Base-by-base conservation (phyloP, 1,284 basidiomycete genomes). In the Flammula alnicola region DNA sequence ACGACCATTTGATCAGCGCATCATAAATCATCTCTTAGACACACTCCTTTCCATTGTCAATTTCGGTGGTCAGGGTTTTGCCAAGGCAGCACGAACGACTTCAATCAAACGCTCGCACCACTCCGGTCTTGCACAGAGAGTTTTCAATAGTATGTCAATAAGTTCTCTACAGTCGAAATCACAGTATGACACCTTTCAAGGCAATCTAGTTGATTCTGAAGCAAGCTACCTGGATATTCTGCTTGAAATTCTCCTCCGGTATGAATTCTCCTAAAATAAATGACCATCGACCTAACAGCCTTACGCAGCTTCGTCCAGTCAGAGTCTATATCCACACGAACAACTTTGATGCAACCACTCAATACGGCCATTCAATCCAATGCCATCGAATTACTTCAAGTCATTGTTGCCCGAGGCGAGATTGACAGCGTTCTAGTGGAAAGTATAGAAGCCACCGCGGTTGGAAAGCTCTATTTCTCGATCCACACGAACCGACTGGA, bases 41-140 rank as follows among this genome's bases (percentile, higher is more conserved):
- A 83, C 83, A n/a, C 66, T 98, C 3, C 72, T 90, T 2, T 84
- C 87, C 0, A 76, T 98, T 3, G 82, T 91, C 36, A 81, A 84
- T 19, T 95, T 95, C 63, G 95, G 94, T 2, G 94, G 94, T 0
- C 87, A 93, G 66, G 91, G 90, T 0, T 92, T 96, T 63, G 77
- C 82, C 35, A 88, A 90, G 58, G 79, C 85, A 1, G 80, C 86
- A 0, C 77, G 83, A 43, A 75, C 75, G 10, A 81, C 83, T 7
- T 70, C 72, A 7, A 73, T 91, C 40, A 81, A 78, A 54, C 81
- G 85, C 17, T 82, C 88, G 6, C 70, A 80, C 44, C 79, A 88
- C 63, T 55, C 73, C 7, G 80, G 75, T 2, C 69, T 93, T 10
- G 60, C 83, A 12, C 74, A 81, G 50, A 76, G 89, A 55, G 74